phyloP scores from a whole-genome alignment of 2,329 filamentous ascomycete species.

The Claviceps fusiformis region DNA sequence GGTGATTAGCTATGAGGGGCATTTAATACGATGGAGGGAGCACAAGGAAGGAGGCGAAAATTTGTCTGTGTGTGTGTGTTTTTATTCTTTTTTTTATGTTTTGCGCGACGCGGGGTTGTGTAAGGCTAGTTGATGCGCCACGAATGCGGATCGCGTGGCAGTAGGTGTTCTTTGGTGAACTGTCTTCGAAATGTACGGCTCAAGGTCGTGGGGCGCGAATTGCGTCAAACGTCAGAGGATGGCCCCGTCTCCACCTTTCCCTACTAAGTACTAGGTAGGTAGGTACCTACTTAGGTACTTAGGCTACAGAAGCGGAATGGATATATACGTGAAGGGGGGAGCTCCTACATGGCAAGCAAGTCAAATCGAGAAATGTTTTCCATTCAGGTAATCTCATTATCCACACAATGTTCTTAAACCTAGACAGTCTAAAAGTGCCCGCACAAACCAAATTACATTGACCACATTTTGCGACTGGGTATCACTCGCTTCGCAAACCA shows the following conservation, averaged over 20 bases:
- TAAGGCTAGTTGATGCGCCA: neutral
- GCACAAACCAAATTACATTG: neutral
- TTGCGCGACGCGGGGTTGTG: neutral
- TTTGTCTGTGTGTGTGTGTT: too few species aligned
- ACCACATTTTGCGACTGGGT: neutral
- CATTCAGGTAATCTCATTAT: too few species aligned
- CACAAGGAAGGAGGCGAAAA: too few species aligned
- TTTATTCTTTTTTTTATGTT: too few species aligned
- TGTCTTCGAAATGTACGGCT: neutral
- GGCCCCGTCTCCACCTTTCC: neutral
- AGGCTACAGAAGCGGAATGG: too few species aligned
- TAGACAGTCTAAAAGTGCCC: neutral
- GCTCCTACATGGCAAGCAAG: too few species aligned
- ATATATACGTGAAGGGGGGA: too few species aligned
- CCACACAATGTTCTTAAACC: too few species aligned
- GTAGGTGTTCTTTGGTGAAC: neutral
- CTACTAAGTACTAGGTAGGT: too few species aligned
- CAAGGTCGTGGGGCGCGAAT: neutral
- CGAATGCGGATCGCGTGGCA: neutral
- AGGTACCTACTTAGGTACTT: too few species aligned
- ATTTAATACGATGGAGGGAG: neutral
- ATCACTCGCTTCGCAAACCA: slow-evolving; percentile 3
- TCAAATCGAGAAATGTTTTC: too few species aligned
- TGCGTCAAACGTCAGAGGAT: neutral
- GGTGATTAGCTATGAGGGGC: neutral